Evolutionary conservation across 139 green algal species (phyloP), one percentile per base, ranked within the genome.

Genomic region (Haematococcus lacustris): DNA sequence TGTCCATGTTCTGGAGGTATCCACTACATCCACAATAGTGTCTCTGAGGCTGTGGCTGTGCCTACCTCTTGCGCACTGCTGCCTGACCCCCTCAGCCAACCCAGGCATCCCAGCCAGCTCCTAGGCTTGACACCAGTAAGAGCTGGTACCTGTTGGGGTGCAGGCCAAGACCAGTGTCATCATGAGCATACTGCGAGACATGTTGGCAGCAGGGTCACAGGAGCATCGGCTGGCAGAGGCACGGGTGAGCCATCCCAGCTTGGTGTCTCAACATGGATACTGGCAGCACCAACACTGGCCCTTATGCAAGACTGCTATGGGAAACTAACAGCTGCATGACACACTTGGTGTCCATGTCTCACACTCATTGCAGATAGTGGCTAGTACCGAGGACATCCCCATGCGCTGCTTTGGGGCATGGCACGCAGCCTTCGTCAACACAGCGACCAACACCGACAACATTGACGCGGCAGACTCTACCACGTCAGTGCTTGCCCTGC

Each of bases 381-480:
- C 74, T 69, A 80, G 75, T 69, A 81, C 71, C 25, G 79, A 85
- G 75, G 79, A 85, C 63, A 77, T 85, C 39, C 79, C 79, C 0
- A 51, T 25, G 4, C 68, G 79, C 13, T 75, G 76, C 68, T 85
- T 75, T 43, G 64, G 47, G 28, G 40, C n/a, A 51, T 85, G 74
- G 74, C 70, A 82, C 39, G 62, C 65, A 35, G 72, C 75, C 5
- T 85, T 76, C 50, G 35, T 82, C 39, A 70, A 62, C 62, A 73
- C 75, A 32, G 37, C 26, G 41, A 77, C 69, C 51, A 33, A 35
- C 5, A 68, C 61, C n/a, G 76, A 81, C 57, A 43, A 23, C 25
- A 78, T 81, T 72, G 79, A 85, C 68, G 40, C 79, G 5, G 62
- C 68, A n/a, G 79, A 85, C 64, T 47, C 72, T 2, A 71, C 75